phyloP scores from a whole-genome alignment of 1,139 yeast genomes.

The Protomyces inundatus region DNA sequence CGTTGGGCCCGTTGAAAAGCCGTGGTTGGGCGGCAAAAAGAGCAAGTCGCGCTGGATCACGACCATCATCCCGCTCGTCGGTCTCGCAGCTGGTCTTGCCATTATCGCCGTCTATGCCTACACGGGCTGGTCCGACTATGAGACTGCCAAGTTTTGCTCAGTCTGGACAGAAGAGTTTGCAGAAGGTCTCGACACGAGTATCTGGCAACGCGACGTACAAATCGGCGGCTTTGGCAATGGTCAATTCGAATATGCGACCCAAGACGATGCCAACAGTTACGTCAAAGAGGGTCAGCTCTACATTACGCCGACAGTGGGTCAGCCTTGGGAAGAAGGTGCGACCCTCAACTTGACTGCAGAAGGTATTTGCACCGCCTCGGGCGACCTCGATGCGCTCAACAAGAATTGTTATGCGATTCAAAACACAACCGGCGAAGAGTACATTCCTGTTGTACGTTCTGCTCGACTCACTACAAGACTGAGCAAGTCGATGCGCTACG shows the following conservation, averaged over 20 bases:
- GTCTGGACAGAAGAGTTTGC: constrained; percentile 27
- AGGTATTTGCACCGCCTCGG: constrained; percentile 28
- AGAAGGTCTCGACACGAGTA: constrained; percentile 7
- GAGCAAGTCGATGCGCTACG: constrained; percentile 28
- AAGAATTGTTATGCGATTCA: constrained; percentile 28
- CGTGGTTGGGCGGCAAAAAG: constrained; percentile 15
- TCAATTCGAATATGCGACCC: constrained; percentile 30
- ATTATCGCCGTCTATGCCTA: constrained; percentile 29
- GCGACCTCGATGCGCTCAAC: background rate
- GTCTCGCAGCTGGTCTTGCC: constrained; percentile 25
- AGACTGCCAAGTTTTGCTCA: constrained; percentile 24
- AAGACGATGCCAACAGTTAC: constrained; percentile 26
- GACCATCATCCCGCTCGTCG: constrained; percentile 21
- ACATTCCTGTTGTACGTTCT: constrained; percentile 31
- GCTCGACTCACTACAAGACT: constrained; percentile 29
- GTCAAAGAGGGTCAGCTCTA: constrained; percentile 29
- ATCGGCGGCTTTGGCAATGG: constrained; percentile 32
- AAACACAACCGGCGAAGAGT: constrained; percentile 25
- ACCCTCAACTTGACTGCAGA: constrained; percentile 30
- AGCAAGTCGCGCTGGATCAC: background rate
- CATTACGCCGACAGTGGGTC: constrained; percentile 30
- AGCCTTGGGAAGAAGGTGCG: constrained; percentile 27
- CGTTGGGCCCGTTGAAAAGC: constrained; percentile 3
- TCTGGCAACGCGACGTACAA: constrained; percentile 30
- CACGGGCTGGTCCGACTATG: constrained; percentile 29